Percentiles rank a stretch among this genome's conserved stretches.
phyloP scores from a whole-genome alignment of 2,329 filamentous ascomycete species.

The Fusarium secorum region DNA sequence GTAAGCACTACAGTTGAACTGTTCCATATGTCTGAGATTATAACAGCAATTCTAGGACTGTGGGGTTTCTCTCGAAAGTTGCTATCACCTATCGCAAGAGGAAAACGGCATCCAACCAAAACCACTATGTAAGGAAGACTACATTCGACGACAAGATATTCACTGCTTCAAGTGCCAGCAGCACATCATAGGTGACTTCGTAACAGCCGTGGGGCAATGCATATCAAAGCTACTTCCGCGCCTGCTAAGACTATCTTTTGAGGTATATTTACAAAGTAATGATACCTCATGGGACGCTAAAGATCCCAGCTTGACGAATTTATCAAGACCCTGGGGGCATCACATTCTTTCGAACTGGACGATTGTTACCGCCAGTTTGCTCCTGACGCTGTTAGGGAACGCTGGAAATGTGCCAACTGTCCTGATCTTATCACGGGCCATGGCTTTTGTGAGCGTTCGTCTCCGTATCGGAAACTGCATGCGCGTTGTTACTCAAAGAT shows the following conservation, averaged over 20 bases:
- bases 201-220: rapidly evolving
- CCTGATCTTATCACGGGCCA: neutral
- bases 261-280: rapidly evolving
- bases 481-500: neutral
- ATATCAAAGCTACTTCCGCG: neutral
- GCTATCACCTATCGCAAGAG: neutral
- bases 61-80: rapidly evolving
- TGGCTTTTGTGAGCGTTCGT: neutral
- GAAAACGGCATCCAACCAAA: too few species aligned
- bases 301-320: neutral
- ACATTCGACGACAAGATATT: rapidly evolving
- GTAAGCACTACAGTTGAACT: rapidly evolving
- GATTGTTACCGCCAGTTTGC: neutral
- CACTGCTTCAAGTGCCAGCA: neutral
- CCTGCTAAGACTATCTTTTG: neutral
- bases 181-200: rapidly evolving
- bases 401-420: neutral
- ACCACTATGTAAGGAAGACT: neutral
- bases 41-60: neutral
- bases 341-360: neutral
- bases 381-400: neutral
- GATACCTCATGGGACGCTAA: neutral
- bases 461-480: neutral
- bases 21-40: rapidly evolving
- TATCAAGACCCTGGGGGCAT: rapidly evolving